phyloP scores from a whole-genome alignment of 2,329 filamentous ascomycete species.

The Aphanoascus verrucosus region DNA sequence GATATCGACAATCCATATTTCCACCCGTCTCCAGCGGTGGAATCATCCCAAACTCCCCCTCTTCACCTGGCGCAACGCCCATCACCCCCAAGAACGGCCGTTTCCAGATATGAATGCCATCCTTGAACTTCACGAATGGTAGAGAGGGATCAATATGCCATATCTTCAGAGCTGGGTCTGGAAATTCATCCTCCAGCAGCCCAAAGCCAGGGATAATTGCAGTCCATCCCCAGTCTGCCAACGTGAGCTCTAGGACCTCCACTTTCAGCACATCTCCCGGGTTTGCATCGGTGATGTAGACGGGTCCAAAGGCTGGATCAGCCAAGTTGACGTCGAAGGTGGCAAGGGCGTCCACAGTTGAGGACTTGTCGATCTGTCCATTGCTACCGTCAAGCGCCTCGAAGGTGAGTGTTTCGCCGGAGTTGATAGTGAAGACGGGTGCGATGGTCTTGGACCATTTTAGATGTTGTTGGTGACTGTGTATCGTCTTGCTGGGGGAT shows the following conservation, averaged over 20 bases:
- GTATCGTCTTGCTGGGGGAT: constrained; percentile 20
- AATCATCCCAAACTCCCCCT: constrained; percentile 41
- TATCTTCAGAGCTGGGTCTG: constrained; percentile 38
- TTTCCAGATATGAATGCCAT: constrained; percentile 41
- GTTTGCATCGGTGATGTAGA: constrained; percentile 40
- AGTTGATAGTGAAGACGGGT: constrained; percentile 39
- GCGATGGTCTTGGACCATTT: constrained; percentile 41
- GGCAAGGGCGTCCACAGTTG: constrained; percentile 32
- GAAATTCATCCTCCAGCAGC: constrained; percentile 41
- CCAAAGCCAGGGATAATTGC: constrained; percentile 44
- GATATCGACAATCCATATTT: constrained; percentile 46
- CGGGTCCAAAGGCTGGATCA: constrained; percentile 44
- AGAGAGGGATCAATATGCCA: constrained; percentile 37
- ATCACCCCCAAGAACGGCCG: constrained; percentile 45
- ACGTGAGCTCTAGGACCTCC: constrained; percentile 39
- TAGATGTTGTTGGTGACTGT: constrained; percentile 32
- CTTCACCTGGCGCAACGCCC: constrained; percentile 39
- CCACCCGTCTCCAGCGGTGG: constrained; percentile 44
- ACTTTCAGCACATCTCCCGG: constrained; percentile 45
- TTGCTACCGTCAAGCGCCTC: constrained; percentile 43
- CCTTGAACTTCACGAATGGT: constrained; percentile 38
- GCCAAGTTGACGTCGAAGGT: constrained; percentile 34
- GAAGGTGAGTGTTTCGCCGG: constrained; percentile 40
- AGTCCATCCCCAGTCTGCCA: constrained; percentile 44
- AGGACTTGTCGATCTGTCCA: constrained; percentile 40